Conservation (phyloP, 2,329 filamentous ascomycete species). For the Colletotrichum higginsianum region DNA sequence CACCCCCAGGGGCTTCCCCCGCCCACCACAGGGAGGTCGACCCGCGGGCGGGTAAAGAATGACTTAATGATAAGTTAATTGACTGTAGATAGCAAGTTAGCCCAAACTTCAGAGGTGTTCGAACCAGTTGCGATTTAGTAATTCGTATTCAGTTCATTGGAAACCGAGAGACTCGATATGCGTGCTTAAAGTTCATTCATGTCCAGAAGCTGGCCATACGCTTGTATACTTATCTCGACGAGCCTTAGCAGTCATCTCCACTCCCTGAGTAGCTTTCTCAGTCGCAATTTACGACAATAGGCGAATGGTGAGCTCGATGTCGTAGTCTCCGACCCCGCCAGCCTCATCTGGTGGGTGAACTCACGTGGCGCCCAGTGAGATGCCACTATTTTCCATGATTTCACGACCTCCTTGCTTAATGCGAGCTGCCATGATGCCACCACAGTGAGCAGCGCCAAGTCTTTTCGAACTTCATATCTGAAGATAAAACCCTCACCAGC, state of each 20-base stretch:
- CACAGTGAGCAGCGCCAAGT: not conserved
- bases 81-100: no score
- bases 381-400: slow-evolving; percentile 10
- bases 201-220: not conserved
- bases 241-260: not conserved
- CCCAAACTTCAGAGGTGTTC: no score
- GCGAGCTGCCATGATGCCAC: slow-evolving; percentile 7
- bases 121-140: no score
- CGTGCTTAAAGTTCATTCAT: not conserved
- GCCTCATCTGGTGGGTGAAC: not conserved
- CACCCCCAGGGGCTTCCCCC: no score
- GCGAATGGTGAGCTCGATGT: slow-evolving; percentile 2
- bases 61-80: no score
- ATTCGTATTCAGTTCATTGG: no score
- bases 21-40: no score
- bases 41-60: no score
- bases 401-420: not conserved
- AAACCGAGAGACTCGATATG: not conserved
- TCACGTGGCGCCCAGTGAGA: not conserved
- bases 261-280: slow-evolving; percentile 7
- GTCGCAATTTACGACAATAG: not conserved
- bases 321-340: not conserved
- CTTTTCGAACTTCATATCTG: not conserved
- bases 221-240: not conserved
- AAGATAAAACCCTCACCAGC: not conserved